phyloP scores from a whole-genome alignment of 23 red algal species.

The Gracilaria domingensis region DNA sequence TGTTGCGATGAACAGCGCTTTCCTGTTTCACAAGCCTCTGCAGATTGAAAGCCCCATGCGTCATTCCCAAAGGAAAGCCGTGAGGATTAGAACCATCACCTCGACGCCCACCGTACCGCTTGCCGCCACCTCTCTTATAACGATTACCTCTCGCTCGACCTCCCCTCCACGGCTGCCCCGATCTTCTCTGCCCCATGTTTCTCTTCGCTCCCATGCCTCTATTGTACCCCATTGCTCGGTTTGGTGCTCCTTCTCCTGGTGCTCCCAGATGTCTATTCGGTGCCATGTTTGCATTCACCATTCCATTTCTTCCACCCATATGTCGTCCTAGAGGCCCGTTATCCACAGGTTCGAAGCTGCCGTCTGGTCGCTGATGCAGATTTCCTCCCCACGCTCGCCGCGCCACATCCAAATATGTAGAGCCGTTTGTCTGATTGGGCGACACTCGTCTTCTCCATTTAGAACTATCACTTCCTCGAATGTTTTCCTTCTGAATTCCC shows the following conservation, averaged over 20 bases:
- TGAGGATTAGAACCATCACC: background rate
- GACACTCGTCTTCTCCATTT: background rate
- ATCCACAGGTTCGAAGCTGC: background rate
- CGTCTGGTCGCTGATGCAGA: slow-evolving; percentile 3
- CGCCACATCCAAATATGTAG: background rate
- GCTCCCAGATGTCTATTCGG: background rate
- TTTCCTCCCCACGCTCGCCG: background rate
- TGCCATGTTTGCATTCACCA: background rate
- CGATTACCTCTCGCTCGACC: background rate
- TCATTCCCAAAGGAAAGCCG: background rate
- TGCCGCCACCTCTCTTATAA: background rate
- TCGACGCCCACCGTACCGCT: background rate
- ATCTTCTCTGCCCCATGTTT: background rate
- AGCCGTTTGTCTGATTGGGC: background rate
- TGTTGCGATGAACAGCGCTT: background rate
- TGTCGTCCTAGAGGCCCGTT: background rate
- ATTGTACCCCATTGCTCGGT: background rate
- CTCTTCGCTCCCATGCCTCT: background rate
- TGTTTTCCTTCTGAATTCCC: background rate
- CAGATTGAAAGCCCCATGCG: background rate
- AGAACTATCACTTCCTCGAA: background rate
- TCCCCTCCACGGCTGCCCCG: slow-evolving; percentile 20
- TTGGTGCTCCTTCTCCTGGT: background rate
- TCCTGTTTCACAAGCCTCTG: slow-evolving; percentile 14
- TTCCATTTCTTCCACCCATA: background rate